Conservation (phyloP, 176 grass and related monocot genomes). For the Pharus latifolius region DNA sequence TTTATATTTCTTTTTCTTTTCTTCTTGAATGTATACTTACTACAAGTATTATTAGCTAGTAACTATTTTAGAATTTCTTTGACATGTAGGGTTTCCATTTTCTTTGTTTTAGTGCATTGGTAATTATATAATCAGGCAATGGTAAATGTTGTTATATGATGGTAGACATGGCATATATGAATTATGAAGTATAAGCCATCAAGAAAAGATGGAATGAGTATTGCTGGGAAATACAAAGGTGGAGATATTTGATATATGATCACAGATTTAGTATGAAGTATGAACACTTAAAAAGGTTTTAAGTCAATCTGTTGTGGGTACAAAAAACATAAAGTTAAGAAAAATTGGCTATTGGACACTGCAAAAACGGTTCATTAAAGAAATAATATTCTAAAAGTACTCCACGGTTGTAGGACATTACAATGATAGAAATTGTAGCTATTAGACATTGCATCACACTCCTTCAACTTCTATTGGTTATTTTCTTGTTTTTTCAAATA, state of each 20-base stretch:
- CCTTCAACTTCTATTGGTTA: too few relatives aligned
- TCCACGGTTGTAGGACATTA: too few relatives aligned
- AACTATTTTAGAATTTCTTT: background rate
- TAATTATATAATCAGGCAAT: background rate
- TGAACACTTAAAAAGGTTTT: background rate
- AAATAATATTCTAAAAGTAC: too few relatives aligned
- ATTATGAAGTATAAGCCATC: background rate
- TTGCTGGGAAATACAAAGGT: background rate
- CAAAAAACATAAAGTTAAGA: background rate
- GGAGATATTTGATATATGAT: background rate
- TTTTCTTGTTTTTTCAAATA: too few relatives aligned
- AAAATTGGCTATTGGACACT: too few relatives aligned
- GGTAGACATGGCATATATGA: background rate
- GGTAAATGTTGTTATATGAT: background rate
- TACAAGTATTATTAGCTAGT: background rate
- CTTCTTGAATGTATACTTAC: background rate
- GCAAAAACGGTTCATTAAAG: too few relatives aligned
- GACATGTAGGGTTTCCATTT: background rate
- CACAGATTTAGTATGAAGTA: too few relatives aligned
- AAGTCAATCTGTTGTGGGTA: background rate
- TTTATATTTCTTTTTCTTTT: background rate
- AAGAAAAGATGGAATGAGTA: background rate
- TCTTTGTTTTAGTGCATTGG: background rate
- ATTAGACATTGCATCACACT: too few relatives aligned
- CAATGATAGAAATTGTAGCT: too few relatives aligned